A percentile compares a stretch with the other conserved stretches of the same genome.
Conservation (phyloP, 306 rosid genomes). For the Ziziphus jujuba region DNA sequence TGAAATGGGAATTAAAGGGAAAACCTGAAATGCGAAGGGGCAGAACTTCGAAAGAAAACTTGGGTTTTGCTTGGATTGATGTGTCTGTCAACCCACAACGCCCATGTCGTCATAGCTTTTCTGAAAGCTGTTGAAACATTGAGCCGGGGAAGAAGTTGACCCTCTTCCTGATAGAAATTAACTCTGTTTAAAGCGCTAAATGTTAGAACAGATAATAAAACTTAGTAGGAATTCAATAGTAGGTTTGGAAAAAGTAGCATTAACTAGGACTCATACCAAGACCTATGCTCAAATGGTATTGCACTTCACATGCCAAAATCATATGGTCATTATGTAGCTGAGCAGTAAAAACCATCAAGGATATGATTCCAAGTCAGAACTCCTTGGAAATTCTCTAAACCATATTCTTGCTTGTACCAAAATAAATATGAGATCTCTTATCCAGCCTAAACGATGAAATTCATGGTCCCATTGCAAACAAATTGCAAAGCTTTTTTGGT, state of each 20-base stretch:
- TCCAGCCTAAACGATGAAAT: neutral
- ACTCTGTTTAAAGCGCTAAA: slow-evolving; percentile 49
- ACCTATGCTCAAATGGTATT: neutral
- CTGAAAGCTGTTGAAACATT: slow-evolving; percentile 67
- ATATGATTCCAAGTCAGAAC: too few species aligned
- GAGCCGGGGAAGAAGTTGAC: slow-evolving; percentile 69
- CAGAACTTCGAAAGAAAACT: slow-evolving; percentile 82
- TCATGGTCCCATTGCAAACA: neutral
- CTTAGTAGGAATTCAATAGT: neutral
- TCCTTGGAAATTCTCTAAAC: too few species aligned
- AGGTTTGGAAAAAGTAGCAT: too few species aligned
- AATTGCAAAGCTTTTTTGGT: neutral
- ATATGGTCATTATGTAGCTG: too few species aligned
- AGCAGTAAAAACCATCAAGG: too few species aligned
- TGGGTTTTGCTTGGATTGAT: slow-evolving; percentile 58
- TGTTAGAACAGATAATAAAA: slow-evolving; percentile 11
- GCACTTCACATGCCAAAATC: neutral
- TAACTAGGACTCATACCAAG: neutral
- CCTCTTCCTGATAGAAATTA: slow-evolving; percentile 84
- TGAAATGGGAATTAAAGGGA: slow-evolving; percentile 7
- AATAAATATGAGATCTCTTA: neutral
- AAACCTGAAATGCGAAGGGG: slow-evolving; percentile 98
- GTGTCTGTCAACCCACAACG: slow-evolving; percentile 76
- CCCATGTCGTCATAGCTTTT: slow-evolving; percentile 80
- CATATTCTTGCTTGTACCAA: too few species aligned